Evolutionary conservation across 495 filamentous ascomycete species (phyloP).

Genomic region (Apiosordaria backusii): DNA sequence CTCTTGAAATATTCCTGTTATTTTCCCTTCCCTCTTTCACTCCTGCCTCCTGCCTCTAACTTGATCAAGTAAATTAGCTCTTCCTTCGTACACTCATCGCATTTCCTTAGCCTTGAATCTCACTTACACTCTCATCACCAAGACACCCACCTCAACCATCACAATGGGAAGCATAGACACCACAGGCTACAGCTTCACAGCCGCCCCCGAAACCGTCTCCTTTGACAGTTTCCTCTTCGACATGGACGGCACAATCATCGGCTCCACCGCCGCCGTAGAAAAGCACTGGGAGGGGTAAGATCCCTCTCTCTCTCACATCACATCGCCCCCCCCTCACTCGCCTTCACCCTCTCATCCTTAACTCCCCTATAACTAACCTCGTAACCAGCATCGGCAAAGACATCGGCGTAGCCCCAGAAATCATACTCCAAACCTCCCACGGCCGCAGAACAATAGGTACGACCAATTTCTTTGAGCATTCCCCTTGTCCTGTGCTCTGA

Average conservation of each 20-base stretch:
- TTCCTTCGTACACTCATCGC: not conserved
- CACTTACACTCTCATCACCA: not conserved
- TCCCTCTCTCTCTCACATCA: too few relatives aligned
- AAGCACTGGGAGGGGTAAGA: slow-evolving; percentile 86
- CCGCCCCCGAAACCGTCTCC: slow-evolving; percentile 53
- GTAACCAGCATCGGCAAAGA: slow-evolving; percentile 68
- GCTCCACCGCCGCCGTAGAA: slow-evolving; percentile 76
- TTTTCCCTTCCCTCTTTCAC: not conserved
- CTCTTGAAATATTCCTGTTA: not conserved
- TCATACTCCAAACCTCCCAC: slow-evolving; percentile 80
- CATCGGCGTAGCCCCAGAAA: slow-evolving; percentile 73
- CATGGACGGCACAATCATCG: slow-evolving; percentile 85
- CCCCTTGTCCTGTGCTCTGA: too few relatives aligned
- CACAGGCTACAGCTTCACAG: slow-evolving; percentile 45
- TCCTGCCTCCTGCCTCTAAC: not conserved
- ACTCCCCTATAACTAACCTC: slow-evolving; percentile 6
- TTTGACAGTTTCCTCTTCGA: slow-evolving; percentile 86
- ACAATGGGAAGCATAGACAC: slow-evolving; percentile 26
- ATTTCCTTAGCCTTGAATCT: not conserved
- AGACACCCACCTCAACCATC: not conserved
- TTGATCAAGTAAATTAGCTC: not conserved
- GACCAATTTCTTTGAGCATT: too few relatives aligned
- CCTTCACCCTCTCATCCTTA: not conserved
- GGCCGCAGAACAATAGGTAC: slow-evolving; percentile 83
- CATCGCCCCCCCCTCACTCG: not conserved